Base-by-base conservation (phyloP, 2,329 filamentous ascomycete genomes). In the Trichoderma sp. region DNA sequence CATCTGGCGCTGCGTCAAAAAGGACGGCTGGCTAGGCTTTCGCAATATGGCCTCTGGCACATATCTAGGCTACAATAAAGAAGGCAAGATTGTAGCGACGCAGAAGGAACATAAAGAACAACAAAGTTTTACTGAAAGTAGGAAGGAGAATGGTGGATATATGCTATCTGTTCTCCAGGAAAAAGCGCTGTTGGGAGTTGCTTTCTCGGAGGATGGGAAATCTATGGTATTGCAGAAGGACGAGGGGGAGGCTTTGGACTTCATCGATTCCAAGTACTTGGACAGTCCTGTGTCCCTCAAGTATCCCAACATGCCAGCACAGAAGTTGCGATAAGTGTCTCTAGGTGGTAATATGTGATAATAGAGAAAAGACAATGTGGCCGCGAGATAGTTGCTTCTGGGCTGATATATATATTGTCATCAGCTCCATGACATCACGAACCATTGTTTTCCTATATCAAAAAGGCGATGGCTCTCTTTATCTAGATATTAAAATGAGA, bases 121-220 rank as follows among this genome's bases (percentile, higher is more conserved):
- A n/a, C 0, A 43, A n/a, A 0, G 3, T 0, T 43, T 43, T 1
- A 43, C 15, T n/a, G 39, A 2, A 43, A 43, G 39, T 0, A 43
- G 39, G 39, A 43, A n/a, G 1, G 39, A 43, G 39, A 5, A 43
- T 43, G 39, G 39, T n/a, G 39, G 39, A n/a, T 43, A 43, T 9
- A n/a, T 43, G 39, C 1, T 43, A n/a, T 43, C 1, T 3, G 39
- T 43, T 43, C 39, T 2, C 39, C 39, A 43, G 7, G 39, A 5
- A 15, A 3, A 0, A 9, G 15, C 0, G 15, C 15, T 43, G 0
- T 17, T 43, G 3, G 1, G 15, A 9, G 17, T 43, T 7, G 39
- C 4, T 2, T 4, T 43, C 39, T 43, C 39, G 39, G 39, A n/a
- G 39, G 39, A 43, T 43, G 39, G 39, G 3, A 9, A 43, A 17